phyloP scores from a whole-genome alignment of 2,329 filamentous ascomycete species.

The Trichophyton benhamiae region DNA sequence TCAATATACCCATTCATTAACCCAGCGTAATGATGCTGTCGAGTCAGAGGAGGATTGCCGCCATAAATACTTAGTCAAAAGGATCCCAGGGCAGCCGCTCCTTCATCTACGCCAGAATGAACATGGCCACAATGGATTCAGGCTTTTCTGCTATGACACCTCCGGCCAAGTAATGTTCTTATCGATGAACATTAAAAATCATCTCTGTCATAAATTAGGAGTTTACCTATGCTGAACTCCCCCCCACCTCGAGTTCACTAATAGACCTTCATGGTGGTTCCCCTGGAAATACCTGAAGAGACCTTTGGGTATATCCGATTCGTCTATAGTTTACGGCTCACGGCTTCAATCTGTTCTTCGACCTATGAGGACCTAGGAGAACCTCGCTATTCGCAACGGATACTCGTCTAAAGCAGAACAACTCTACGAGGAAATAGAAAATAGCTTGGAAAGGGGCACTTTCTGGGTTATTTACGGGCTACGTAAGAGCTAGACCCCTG shows the following conservation, averaged over 20 bases:
- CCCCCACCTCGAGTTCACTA: constrained; percentile 22
- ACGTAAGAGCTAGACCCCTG: constrained; percentile 16
- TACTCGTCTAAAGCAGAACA: constrained; percentile 10
- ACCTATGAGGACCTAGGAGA: constrained; percentile 11
- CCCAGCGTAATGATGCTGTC: constrained; percentile 30
- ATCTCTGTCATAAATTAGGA: constrained; percentile 31
- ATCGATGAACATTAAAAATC: constrained; percentile 26
- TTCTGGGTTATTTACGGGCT: constrained; percentile 16
- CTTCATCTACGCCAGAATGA: constrained; percentile 1
- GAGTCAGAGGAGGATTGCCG: constrained; percentile 17
- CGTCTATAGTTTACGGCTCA: constrained; percentile 9
- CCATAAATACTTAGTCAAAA: constrained; percentile 13
- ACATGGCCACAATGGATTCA: constrained; percentile 25
- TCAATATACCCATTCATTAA: constrained; percentile 30
- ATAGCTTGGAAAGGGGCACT: constrained; percentile 15
- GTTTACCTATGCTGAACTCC: constrained; percentile 35
- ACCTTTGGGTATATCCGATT: constrained; percentile 12
- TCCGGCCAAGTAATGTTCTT: constrained; percentile 31
- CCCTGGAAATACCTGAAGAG: constrained; percentile 19
- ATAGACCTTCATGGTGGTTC: constrained; percentile 31
- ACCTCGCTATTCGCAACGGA: constrained; percentile 6
- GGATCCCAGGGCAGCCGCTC: constrained; percentile 9
- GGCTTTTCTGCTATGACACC: constrained; percentile 28
- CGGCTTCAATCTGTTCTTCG: constrained; percentile 13
- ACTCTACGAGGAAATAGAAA: constrained; percentile 14